Base-by-base conservation (phyloP, 2,329 filamentous ascomycete genomes). In the Salinomyces thailandicus region DNA sequence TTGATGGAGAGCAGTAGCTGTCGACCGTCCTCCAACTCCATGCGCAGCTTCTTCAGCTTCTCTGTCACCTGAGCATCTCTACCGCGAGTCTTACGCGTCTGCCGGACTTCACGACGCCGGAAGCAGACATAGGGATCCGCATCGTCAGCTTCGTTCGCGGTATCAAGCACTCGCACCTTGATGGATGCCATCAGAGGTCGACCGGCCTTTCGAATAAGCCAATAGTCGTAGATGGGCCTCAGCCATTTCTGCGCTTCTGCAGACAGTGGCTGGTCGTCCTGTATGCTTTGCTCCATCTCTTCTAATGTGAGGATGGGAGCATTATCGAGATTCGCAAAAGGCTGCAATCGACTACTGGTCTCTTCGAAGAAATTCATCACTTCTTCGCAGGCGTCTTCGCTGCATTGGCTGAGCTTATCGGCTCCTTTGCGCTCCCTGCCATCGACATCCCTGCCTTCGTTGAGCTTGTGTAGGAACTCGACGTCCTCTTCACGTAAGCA, bases 101-200 rank as follows among this genome's bases (percentile, higher is more conserved):
- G 85, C 39, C 91, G 81, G 31, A 93, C 84, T 62, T 98, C 91
- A 46, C 91, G 83, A 50, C 91, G 79, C 57, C 91, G 78, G 74
- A 98, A 98, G 64, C 91, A 98, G 53, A 98, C 87, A 64, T 94
- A 98, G 33, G 91, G 91, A 62, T 98, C 91, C 52, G 84, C 77
- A 58, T 98, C 91, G 60, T 98, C 91, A 43, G 81, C 93, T 47
- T 96, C 89, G 57, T 85, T 82, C 45, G 91, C 85, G 31, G 80
- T 93, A 66, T 98, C 91, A 48, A 94, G 91, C 16, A 57, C 44
- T 11, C 53, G 45, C n/a, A 57, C 52, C 66, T 95, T 95, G 58
- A 96, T 75, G 15, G 68, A 71, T 5, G 85, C 77, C 54, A 87
- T 81, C 43, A 96, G 66, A 5, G 79, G 66, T 50, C 73, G 78